These are phyloP conservation scores for Candida frijolesensis DNA, from an alignment of 1,139 yeast species.

Conservation along the genomic window DNA sequence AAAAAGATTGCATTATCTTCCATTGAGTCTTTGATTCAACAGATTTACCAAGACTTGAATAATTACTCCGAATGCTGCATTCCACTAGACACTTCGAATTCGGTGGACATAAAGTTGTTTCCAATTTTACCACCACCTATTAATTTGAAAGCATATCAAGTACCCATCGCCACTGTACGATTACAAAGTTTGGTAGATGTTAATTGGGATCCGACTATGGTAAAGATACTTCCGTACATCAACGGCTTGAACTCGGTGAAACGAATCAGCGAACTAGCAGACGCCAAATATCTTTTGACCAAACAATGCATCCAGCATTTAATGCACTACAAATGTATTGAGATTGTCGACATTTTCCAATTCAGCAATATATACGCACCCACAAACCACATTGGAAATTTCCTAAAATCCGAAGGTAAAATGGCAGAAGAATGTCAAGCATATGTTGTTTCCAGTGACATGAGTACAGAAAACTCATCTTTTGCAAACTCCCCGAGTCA, in stretches of 20 bases:
- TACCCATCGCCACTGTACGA: constrained; percentile 83
- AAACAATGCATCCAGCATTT: constrained; percentile 89
- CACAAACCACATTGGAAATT: constrained; percentile 71
- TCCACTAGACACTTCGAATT: constrained; percentile 86
- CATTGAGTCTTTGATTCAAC: constrained; percentile 80
- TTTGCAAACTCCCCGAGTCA: constrained; percentile 11
- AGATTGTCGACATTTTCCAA: constrained; percentile 84
- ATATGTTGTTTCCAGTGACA: constrained; percentile 54
- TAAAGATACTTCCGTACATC: constrained; percentile 80
- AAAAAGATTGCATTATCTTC: constrained; percentile 55
- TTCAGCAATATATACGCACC: constrained; percentile 89
- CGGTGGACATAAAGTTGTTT: constrained; percentile 88
- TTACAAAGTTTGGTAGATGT: constrained; percentile 74
- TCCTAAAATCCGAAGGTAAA: constrained; percentile 56
- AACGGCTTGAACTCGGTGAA: constrained; percentile 86
- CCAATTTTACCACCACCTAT: constrained; percentile 89
- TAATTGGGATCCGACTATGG: constrained; percentile 97
- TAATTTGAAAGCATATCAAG: constrained; percentile 71
- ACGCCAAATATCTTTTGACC: constrained; percentile 77
- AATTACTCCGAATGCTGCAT: constrained; percentile 95
- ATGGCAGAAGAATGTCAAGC: constrained; percentile 87
- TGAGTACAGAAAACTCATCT: constrained; percentile 12
- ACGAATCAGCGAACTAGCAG: constrained; percentile 75
- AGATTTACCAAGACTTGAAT: constrained; percentile 88
- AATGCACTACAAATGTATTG: constrained; percentile 84